These are phyloP conservation scores for Trichoderma sp. DNA, from an alignment of 2,329 filamentous ascomycete genomes.

Conservation along the genomic window DNA sequence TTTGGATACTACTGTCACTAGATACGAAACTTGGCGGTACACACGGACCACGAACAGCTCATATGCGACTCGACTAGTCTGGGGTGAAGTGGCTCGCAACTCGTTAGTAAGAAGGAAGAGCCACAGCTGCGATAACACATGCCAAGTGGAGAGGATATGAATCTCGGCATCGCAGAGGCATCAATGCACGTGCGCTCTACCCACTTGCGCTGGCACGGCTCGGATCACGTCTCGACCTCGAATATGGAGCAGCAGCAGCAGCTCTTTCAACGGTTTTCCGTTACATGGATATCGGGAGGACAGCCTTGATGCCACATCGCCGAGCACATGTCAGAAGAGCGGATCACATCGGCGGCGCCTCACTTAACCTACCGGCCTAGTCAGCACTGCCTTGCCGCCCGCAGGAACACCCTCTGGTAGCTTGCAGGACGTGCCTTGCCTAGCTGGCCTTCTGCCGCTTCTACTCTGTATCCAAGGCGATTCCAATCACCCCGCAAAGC, in stretches of 20 bases:
- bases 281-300: neutral
- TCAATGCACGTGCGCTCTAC: constrained; percentile 13
- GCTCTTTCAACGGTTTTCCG: neutral
- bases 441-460: constrained; percentile 12
- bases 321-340: neutral
- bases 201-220: neutral
- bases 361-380: constrained; percentile 6
- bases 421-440: constrained; percentile 14
- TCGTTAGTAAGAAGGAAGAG: neutral
- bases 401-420: constrained; percentile 15
- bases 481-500: constrained; percentile 15
- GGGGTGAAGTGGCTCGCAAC: neutral
- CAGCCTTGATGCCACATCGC: neutral
- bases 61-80: neutral
- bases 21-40: constrained; percentile 6
- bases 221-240: neutral
- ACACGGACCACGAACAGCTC: constrained; percentile 16
- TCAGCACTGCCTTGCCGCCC: constrained; percentile 11
- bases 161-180: constrained; percentile 8
- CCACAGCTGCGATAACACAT: constrained; percentile 12
- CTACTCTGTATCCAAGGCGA: neutral
- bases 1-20: neutral
- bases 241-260: neutral
- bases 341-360: constrained; percentile 3
- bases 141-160: constrained; percentile 6